A percentile compares a stretch with the other conserved stretches of the same genome.
Evolutionary conservation across 345 rosid genomes (phyloP).

Genomic region (Zanthoxylum bungeanum): DNA sequence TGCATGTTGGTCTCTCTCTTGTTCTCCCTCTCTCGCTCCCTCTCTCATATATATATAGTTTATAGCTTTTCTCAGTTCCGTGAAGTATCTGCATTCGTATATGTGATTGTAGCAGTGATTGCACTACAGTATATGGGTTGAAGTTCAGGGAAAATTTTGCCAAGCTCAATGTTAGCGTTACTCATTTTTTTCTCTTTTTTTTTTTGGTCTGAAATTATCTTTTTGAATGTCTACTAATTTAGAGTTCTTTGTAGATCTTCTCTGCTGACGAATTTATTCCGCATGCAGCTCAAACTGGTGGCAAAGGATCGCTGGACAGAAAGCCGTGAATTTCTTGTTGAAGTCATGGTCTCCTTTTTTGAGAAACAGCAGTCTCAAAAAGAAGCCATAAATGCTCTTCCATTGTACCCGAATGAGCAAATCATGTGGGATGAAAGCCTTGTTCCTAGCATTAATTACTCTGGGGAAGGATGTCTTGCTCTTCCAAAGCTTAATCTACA

Average conservation of each 20-base stretch:
- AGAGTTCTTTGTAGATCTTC: background rate
- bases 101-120: background rate
- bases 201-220: background rate
- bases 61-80: too few species aligned
- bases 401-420: conserved; percentile 97
- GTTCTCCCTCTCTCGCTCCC: too few species aligned
- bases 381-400: conserved; percentile 97
- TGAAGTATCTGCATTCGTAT: background rate
- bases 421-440: conserved; percentile 99
- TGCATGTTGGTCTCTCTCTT: too few species aligned
- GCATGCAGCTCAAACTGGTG: conserved; percentile 79
- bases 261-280: conserved; percentile 1
- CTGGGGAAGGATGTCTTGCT: conserved; percentile 98
- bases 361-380: conserved; percentile 91
- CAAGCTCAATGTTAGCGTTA: too few species aligned
- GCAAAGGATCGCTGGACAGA: conserved; percentile 80
- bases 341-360: conserved; percentile 91
- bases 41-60: too few species aligned
- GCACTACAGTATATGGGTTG: background rate
- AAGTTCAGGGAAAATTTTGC: background rate
- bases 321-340: conserved; percentile 81
- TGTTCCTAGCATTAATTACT: conserved; percentile 95
- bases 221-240: background rate
- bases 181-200: background rate
- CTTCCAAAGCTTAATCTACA: conserved; percentile 98